phyloP scores from a whole-genome alignment of 2,329 filamentous ascomycete genomes.

The Torrubiella hemipterigena region DNA sequence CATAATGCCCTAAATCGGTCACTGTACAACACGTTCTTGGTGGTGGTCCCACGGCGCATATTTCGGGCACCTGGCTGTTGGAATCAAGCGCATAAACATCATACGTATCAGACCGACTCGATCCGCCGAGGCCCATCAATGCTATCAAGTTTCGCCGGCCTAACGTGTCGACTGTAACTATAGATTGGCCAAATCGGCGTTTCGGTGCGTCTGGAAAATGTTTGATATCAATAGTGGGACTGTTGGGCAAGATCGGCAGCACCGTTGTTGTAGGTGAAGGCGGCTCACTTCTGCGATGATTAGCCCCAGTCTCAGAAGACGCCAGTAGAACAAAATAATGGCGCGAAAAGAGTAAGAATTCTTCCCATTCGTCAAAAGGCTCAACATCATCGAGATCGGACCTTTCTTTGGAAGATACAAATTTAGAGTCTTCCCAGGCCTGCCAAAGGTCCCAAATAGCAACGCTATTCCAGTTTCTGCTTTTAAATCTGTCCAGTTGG shows the following conservation, averaged over 20 bases:
- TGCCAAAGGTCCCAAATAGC: slow-evolving; percentile 65
- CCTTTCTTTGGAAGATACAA: slow-evolving; percentile 50
- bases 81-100: slow-evolving; percentile 31
- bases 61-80: slow-evolving; percentile 11
- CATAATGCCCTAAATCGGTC: slow-evolving; percentile 47
- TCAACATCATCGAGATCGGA: slow-evolving; percentile 57
- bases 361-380: slow-evolving; percentile 93
- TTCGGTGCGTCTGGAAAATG: slow-evolving; percentile 14
- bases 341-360: slow-evolving; percentile 71
- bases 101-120: slow-evolving; percentile 32
- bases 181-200: slow-evolving; percentile 48
- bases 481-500: slow-evolving; percentile 56
- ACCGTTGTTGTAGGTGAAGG: too few species aligned
- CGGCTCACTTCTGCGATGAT: too few species aligned
- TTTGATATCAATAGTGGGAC: background rate
- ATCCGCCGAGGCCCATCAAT: slow-evolving; percentile 31
- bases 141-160: slow-evolving; percentile 32
- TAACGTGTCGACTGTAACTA: slow-evolving; percentile 25
- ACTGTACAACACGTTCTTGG: slow-evolving; percentile 64
- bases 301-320: slow-evolving; percentile 7
- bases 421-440: slow-evolving; percentile 60
- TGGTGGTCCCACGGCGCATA: slow-evolving; percentile 17
- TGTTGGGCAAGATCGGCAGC: background rate
- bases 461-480: slow-evolving; percentile 55
- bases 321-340: slow-evolving; percentile 77